Base-by-base conservation (phyloP, 805 yeast genomes). In the Candida endomychidarum region DNA sequence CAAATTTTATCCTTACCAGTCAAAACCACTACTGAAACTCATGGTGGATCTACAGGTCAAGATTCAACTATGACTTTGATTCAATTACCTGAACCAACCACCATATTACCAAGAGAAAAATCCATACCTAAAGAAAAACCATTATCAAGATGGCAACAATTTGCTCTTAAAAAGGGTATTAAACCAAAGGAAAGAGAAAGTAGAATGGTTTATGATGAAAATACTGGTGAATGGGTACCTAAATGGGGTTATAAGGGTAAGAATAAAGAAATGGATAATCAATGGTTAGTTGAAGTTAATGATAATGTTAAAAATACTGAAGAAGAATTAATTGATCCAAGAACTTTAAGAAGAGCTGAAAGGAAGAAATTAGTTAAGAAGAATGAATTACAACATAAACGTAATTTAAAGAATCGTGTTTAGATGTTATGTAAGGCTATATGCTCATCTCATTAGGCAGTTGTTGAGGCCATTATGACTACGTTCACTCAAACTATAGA, bases 191-290 rank as follows among this genome's bases (percentile, higher is more conserved):
- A 86, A 45, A 89, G 83, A 61, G 82, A 86, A 20, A 96, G 96
- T 34, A 93, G 87, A 67, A 72, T 83, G 77, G 88, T 86, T 1
- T 93, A 70, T 54, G 96, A 93, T 63, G 98, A 93, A 63, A 93
- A 77, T 22, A 67, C 78, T 21, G 90, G 91, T 37, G 90, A 89
- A 65, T 93, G 99, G 99, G 96, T 84, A 46, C 91, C 95, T 54
- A 91, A 89, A 65, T 93, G 99, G 99, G 99, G 99, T 45, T 91
- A 84, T 71, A 83, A 85, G 50, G 98, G 98, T 57, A 80, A 80
- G 65, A 93, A 93, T 66, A 91, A 93, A 68, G 78, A 80, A 40
- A 57, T 81, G 51, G 98, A 91, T 55, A 68, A 75, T 56, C 97
- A 93, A 65, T 93, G 99, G 99, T 74, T 88, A 57, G 97, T 91